Conservation (phyloP, 768 basidiomycete species). For the Suillus luteus region DNA sequence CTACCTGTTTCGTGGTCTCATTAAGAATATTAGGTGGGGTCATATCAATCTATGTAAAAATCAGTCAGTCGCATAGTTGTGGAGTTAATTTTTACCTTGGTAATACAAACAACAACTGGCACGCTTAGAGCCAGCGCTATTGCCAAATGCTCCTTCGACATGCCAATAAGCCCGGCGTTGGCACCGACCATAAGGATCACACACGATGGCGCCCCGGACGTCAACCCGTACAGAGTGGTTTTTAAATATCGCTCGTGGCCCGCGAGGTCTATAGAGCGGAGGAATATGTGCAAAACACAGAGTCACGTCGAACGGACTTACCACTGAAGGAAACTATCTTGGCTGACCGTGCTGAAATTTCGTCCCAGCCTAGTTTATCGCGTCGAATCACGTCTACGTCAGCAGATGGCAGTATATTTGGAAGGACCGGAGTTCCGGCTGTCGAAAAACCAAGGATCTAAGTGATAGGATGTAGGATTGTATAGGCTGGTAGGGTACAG, state of each 20-base stretch:
- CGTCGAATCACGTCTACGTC: slow-evolving; percentile 69
- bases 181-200: slow-evolving; percentile 93
- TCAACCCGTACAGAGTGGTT: slow-evolving; percentile 93
- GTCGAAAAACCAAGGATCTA: slow-evolving; percentile 89
- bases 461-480: neutral
- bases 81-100: slow-evolving; percentile 60
- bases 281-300: neutral
- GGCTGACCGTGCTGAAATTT: slow-evolving; percentile 83
- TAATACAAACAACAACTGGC: slow-evolving; percentile 91
- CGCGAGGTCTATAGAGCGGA: slow-evolving; percentile 71
- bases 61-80: slow-evolving; percentile 8
- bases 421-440: slow-evolving; percentile 77
- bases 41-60: slow-evolving; percentile 76
- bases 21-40: slow-evolving; percentile 88
- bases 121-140: slow-evolving; percentile 93
- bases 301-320: slow-evolving; percentile 27
- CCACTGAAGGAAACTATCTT: slow-evolving; percentile 96
- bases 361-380: slow-evolving; percentile 95
- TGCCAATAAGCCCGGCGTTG: slow-evolving; percentile 88
- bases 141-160: slow-evolving; percentile 96
- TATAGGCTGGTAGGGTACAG: neutral
- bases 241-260: slow-evolving; percentile 93
- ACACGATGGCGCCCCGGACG: slow-evolving; percentile 91
- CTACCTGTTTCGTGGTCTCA: slow-evolving; percentile 91
- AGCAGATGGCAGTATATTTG: slow-evolving; percentile 53